Conservation (phyloP, 1,139 yeast species). For the Blastobotrys indianensis region DNA sequence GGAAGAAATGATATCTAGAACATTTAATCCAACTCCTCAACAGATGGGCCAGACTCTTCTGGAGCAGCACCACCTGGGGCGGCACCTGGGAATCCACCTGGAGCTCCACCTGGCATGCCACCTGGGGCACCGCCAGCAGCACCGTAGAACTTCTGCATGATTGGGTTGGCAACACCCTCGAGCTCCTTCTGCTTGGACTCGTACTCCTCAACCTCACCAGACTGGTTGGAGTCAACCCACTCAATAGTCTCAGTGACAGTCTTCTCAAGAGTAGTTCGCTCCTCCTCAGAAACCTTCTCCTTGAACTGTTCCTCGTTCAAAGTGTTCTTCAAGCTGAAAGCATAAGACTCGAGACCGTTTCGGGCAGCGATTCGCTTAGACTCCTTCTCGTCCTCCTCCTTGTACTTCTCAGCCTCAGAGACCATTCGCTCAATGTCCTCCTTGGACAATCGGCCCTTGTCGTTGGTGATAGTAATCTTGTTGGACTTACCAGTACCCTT, state of each 20-base stretch:
- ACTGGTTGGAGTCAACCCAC: conserved; percentile 84
- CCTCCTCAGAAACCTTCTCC: conserved; percentile 77
- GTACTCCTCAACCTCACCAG: conserved; percentile 84
- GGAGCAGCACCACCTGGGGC: conserved; percentile 53
- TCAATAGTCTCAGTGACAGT: conserved; percentile 79
- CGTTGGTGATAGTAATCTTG: conserved; percentile 91
- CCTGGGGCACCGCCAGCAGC: conserved; percentile 13
- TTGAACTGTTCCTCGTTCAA: conserved; percentile 73
- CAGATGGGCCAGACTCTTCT: conserved; percentile 67
- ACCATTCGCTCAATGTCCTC: conserved; percentile 94
- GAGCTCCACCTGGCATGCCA: conserved; percentile 47
- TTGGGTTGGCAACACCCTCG: conserved; percentile 90
- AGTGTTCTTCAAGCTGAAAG: conserved; percentile 77
- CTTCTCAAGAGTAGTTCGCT: conserved; percentile 70
- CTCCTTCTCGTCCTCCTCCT: conserved; percentile 78
- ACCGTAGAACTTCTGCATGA: conserved; percentile 77
- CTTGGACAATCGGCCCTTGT: conserved; percentile 90
- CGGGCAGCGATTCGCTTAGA: conserved; percentile 70
- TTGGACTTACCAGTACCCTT: conserved; percentile 85
- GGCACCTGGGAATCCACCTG: conserved; percentile 63
- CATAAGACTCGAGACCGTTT: conserved; percentile 86
- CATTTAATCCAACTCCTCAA: conserved; percentile 88
- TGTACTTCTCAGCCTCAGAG: conserved; percentile 86
- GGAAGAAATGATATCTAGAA: no score
- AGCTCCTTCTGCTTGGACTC: conserved; percentile 89